These are phyloP conservation scores for Gossypium stocksii DNA, from an alignment of 345 rosid species.

Conservation along the genomic window DNA sequence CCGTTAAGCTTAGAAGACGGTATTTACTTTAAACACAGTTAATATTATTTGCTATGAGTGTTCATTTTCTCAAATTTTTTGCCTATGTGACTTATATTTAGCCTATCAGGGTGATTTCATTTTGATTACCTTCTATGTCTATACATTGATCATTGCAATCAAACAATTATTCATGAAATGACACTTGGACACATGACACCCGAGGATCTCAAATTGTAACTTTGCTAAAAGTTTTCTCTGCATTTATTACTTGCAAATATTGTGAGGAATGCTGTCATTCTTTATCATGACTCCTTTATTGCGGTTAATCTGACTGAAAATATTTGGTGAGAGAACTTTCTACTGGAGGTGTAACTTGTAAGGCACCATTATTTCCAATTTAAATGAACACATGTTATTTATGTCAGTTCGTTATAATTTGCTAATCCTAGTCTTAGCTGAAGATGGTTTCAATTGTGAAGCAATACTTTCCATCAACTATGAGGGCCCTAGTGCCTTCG, in stretches of 20 bases:
- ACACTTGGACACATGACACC: neutral
- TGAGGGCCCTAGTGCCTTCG: neutral
- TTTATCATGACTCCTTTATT: neutral
- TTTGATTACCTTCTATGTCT: neutral
- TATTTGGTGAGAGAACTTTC: neutral
- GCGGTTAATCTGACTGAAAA: neutral
- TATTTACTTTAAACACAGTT: constrained; percentile 22
- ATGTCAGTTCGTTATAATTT: neutral
- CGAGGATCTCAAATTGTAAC: neutral
- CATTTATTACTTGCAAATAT: neutral
- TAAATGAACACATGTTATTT: neutral
- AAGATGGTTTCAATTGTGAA: constrained; percentile 1
- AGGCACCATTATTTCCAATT: neutral
- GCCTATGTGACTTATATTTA: neutral
- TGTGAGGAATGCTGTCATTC: neutral
- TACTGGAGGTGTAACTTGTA: neutral
- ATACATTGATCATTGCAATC: neutral
- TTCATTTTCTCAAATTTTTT: neutral
- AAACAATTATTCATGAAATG: neutral
- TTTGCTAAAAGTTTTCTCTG: neutral
- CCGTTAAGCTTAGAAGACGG: constrained; percentile 43
- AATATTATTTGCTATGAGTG: neutral
- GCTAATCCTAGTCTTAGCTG: neutral
- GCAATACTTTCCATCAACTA: neutral
- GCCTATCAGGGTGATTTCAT: neutral